These are phyloP conservation scores for Diaporthe eres DNA, from an alignment of 2,329 filamentous ascomycete genomes.

Conservation along the genomic window DNA sequence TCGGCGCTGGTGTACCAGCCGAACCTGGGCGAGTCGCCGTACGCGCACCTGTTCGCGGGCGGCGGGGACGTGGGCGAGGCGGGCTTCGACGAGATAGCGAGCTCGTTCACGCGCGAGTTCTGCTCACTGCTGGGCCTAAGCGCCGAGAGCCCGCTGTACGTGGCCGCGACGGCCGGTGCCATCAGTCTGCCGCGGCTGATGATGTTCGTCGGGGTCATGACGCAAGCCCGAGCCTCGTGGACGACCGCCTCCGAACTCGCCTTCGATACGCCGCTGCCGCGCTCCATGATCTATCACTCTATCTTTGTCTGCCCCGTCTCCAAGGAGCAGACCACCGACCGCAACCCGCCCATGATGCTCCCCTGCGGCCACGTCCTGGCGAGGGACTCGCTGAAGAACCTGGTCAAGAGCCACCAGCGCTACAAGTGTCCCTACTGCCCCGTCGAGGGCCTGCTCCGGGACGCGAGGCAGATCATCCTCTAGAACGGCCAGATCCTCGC, in stretches of 20 bases:
- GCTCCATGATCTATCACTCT: constrained; percentile 83
- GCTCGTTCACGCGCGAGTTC: constrained; percentile 94
- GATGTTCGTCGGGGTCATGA: constrained; percentile 90
- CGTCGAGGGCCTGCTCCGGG: constrained; percentile 81
- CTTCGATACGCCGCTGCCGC: constrained; percentile 76
- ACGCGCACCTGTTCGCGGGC: constrained; percentile 80
- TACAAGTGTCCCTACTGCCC: constrained; percentile 99
- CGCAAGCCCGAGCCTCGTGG: constrained; percentile 93
- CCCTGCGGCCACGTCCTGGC: constrained; percentile 96
- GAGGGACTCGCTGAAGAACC: constrained; percentile 82
- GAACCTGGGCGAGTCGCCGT: constrained; percentile 84
- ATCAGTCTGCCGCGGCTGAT: constrained; percentile 91
- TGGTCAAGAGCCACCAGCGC: constrained; percentile 79
- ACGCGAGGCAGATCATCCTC: constrained; percentile 81
- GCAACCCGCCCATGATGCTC: constrained; percentile 96
- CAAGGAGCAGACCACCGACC: constrained; percentile 94
- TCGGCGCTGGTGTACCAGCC: constrained; percentile 84
- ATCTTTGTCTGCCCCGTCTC: constrained; percentile 98
- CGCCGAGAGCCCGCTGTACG: constrained; percentile 91
- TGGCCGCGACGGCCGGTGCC: constrained; percentile 91
- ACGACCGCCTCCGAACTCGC: constrained; percentile 92
- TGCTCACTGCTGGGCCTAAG: constrained; percentile 92
- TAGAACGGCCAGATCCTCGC: constrained; percentile 51
- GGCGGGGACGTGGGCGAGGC: constrained; percentile 57
- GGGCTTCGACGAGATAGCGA: constrained; percentile 82